Conservation (phyloP, 768 basidiomycete species). For the Boletellus sp. region DNA sequence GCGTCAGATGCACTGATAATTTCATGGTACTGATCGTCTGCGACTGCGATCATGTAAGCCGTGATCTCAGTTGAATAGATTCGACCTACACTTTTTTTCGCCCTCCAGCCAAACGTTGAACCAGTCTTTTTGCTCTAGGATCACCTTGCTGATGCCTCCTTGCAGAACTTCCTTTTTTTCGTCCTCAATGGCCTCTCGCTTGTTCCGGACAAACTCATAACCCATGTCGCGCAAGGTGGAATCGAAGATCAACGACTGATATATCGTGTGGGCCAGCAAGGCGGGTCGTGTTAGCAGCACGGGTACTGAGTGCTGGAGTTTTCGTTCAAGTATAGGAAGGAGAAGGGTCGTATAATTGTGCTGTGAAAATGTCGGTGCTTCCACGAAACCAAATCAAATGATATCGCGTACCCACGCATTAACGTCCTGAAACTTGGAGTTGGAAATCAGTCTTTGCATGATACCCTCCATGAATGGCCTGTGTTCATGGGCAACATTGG, state of each 20-base stretch:
- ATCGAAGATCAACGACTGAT: slow-evolving; percentile 89
- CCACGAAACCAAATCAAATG: neutral
- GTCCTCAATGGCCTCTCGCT: slow-evolving; percentile 5
- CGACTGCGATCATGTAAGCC: slow-evolving; percentile 49
- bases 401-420: slow-evolving; percentile 66
- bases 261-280: slow-evolving; percentile 91
- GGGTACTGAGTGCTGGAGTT: slow-evolving; percentile 73
- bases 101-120: slow-evolving; percentile 88
- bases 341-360: slow-evolving; percentile 80
- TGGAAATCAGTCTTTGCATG: slow-evolving; percentile 65
- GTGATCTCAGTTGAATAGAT: neutral
- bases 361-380: slow-evolving; percentile 37
- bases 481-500: slow-evolving; percentile 86
- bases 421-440: slow-evolving; percentile 58
- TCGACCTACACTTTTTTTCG: slow-evolving; percentile 77
- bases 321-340: slow-evolving; percentile 70
- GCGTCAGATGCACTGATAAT: slow-evolving; percentile 80
- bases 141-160: slow-evolving; percentile 77
- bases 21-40: slow-evolving; percentile 80
- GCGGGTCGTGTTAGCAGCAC: slow-evolving; percentile 72
- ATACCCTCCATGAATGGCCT: slow-evolving; percentile 71
- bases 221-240: slow-evolving; percentile 69
- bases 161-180: slow-evolving; percentile 40
- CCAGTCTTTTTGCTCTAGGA: slow-evolving; percentile 84
- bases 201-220: slow-evolving; percentile 47